Conservation (phyloP, 2,329 filamentous ascomycete genomes). For the Rutstroemia sp. region DNA sequence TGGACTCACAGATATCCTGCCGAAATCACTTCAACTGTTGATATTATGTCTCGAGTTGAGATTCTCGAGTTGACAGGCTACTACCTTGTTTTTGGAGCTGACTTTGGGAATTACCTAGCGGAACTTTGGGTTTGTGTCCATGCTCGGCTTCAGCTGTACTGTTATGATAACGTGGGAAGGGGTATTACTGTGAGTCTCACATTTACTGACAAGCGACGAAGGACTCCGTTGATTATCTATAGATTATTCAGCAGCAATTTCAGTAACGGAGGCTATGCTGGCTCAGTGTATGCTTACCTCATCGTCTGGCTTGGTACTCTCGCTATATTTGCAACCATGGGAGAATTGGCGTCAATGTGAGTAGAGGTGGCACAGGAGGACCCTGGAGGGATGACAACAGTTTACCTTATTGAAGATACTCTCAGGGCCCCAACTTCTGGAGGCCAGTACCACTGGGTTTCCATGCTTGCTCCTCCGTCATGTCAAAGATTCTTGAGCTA, state of each 20-base stretch:
- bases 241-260: slow-evolving; percentile 20
- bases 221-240: not conserved
- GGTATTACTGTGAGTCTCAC: slow-evolving; percentile 24
- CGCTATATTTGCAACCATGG: slow-evolving; percentile 5
- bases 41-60: too few relatives aligned
- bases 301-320: slow-evolving; percentile 21
- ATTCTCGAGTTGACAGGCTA: too few relatives aligned
- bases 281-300: slow-evolving; percentile 33
- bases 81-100: too few relatives aligned
- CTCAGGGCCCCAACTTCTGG: slow-evolving; percentile 29
- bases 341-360: slow-evolving; percentile 13
- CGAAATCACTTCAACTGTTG: too few relatives aligned
- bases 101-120: slow-evolving; percentile 23
- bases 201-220: not conserved
- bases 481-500: not conserved
- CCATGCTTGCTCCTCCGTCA: not conserved
- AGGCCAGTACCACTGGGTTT: too few relatives aligned
- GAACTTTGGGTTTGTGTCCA: slow-evolving; percentile 38
- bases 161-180: slow-evolving; percentile 38
- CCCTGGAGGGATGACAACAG: too few relatives aligned
- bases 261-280: slow-evolving; percentile 12
- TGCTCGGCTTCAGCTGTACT: slow-evolving; percentile 37
- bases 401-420: too few relatives aligned
- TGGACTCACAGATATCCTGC: too few relatives aligned
- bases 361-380: not conserved